Percentiles rank a stretch among this genome's conserved stretches.
Conservation (phyloP, 2,329 filamentous ascomycete genomes). For the Malbranchea cinnamomea region DNA sequence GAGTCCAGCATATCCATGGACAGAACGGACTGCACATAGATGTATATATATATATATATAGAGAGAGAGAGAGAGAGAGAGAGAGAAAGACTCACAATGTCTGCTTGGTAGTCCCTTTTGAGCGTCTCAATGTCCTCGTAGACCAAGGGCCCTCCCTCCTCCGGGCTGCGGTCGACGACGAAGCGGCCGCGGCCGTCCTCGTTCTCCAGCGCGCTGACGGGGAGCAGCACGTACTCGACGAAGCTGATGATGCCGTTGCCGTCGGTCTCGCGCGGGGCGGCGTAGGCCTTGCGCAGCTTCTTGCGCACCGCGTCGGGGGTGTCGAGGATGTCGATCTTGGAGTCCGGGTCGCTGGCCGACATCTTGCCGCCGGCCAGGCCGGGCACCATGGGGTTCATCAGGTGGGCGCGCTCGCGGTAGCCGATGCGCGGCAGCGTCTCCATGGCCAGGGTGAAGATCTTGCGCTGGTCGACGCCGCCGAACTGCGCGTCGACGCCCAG, state of each 20-base stretch:
- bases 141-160: conserved; percentile 56
- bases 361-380: conserved; percentile 77
- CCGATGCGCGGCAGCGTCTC: conserved; percentile 76
- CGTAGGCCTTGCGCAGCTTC: conserved; percentile 77
- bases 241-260: conserved; percentile 80
- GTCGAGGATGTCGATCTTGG: conserved; percentile 91
- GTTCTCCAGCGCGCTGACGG: conserved; percentile 48
- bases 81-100: conserved; percentile 45
- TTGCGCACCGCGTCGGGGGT: conserved; percentile 55
- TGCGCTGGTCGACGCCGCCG: conserved; percentile 71
- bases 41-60: conserved; percentile 3
- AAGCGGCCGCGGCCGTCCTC: conserved; percentile 44
- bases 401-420: conserved; percentile 59
- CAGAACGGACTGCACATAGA: conserved; percentile 4
- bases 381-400: conserved; percentile 81
- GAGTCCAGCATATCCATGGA: conserved; percentile 9
- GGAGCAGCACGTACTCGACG: conserved; percentile 74
- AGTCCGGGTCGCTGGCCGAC: conserved; percentile 59
- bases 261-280: conserved; percentile 59
- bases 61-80: neutral
- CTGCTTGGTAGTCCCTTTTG: conserved; percentile 63
- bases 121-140: conserved; percentile 65
- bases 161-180: conserved; percentile 46
- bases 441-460: conserved; percentile 73
- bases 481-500: conserved; percentile 80